Percentiles rank a stretch among this genome's conserved stretches.
These are phyloP conservation scores for Rubia peregrina DNA, from an alignment of 305 asterid genomes.

Conservation along the genomic window DNA sequence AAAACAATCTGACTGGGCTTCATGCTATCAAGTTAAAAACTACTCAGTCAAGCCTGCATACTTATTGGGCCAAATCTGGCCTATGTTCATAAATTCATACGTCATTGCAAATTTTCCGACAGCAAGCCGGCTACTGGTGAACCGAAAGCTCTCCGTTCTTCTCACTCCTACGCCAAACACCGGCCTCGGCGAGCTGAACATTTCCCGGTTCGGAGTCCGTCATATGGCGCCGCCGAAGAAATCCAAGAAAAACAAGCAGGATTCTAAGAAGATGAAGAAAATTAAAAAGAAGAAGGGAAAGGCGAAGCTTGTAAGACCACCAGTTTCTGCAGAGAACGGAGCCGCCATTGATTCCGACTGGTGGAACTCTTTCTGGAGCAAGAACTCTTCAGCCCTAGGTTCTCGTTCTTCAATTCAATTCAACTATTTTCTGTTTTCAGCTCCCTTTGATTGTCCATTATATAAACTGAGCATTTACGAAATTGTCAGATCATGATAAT, in stretches of 20 bases:
- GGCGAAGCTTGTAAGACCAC: slow-evolving; percentile 31
- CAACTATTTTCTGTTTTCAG: not conserved
- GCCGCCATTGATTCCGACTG: slow-evolving; percentile 84
- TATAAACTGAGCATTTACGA: not conserved
- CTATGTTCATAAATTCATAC: not conserved
- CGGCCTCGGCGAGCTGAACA: not conserved
- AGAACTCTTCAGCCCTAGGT: slow-evolving; percentile 60
- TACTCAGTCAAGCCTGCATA: not conserved
- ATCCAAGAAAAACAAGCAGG: slow-evolving; percentile 48
- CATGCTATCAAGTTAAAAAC: not conserved
- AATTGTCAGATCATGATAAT: not conserved
- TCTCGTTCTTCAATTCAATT: slow-evolving; percentile 7
- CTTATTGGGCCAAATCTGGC: not conserved
- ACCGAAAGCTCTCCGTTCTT: not conserved
- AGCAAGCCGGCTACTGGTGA: not conserved
- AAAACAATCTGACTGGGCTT: not conserved
- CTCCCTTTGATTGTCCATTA: not conserved
- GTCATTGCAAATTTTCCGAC: not conserved
- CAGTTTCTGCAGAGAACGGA: slow-evolving; percentile 47
- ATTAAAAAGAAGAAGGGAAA: slow-evolving; percentile 43
- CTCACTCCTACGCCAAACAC: not conserved
- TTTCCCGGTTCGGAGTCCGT: not conserved
- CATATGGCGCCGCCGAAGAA: slow-evolving; percentile 64
- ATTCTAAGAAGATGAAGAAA: slow-evolving; percentile 46
- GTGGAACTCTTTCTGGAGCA: slow-evolving; percentile 90